Evolutionary conservation across 1,284 basidiomycete species (phyloP), one percentile per base, ranked within the genome.

Genomic region (Ceratobasidium sp.): DNA sequence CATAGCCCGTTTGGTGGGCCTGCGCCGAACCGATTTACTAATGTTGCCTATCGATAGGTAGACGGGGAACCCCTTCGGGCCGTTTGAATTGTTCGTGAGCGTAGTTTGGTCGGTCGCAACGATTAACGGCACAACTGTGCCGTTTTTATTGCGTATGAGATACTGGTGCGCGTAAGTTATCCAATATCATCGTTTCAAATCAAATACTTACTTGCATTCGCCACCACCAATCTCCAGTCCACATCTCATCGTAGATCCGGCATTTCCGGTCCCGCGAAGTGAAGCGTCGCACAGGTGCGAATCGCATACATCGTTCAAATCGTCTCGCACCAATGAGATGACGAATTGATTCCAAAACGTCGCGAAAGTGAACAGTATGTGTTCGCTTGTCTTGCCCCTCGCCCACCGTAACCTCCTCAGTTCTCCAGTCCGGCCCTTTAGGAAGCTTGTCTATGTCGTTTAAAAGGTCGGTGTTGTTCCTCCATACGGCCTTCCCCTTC

Each of bases 41-140:
- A 78, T 76, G 28, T 76, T 78, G 26, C 77, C 74, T 7, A 78
- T 61, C 17, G 65, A 37, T n/a, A 76, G 35, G 49, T 67, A 67
- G 13, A 67, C 47, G 3, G 65, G 65, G 35, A 53, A 35, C 13
- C 10, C 65, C 31, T 67, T 31, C 3, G 5, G 47, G 15, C 65
- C 65, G 1, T 26, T 1, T 5, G 47, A 17, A 20, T 33, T 67
- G 45, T 33, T 67, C 15, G 65, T 53, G 2, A 67, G 47, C 11
- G 28, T 53, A 3, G 65, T 67, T 47, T 67, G 3, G 31, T 67
- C 65, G 8, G 47, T 17, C 31, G 65, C 65, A 53, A 13, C 31
- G 65, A 42, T 42, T 42, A 42, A 42, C 6, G 39, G 39, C 6
- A 42, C 39, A 42, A 42, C 39, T 6, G 39, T 67, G 7, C 65